Base-by-base conservation (phyloP, 257 asterid species). In the Nicotiana paniculata region DNA sequence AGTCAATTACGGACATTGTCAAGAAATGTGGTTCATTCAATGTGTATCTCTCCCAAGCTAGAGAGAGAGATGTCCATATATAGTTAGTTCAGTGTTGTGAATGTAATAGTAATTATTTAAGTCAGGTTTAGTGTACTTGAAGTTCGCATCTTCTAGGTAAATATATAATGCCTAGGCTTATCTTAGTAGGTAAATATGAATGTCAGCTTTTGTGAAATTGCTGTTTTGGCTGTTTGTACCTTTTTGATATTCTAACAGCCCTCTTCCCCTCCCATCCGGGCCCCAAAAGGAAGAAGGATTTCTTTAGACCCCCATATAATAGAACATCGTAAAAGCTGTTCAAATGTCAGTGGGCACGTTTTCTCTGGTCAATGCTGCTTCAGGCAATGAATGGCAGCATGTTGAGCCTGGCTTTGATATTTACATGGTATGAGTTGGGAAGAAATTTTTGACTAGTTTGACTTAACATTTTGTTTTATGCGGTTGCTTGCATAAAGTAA, bases 31-130 rank as follows among this genome's bases (percentile, higher is more conserved):
- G 79, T 75, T 75, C 28, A 21, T 75, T 51, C 63, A 28, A 51
- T 75, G 46, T 28, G 63, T 26, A 21, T 28, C 79, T 74, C 63
- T 75, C 63, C 80, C 4, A 24, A 15, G 63, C 53, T 74, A 74
- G 63, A 46, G 37, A 46, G 10, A 70, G 63, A 74, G 63, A 74
- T 74, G 62, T 9, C 26, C 79, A 74, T 74, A 26, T 74, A 37
- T 74, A 48, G 79, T 48, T 48, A 74, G 79, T 15, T 51, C 80
- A 75, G 80, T 48, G 63, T 75, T 75, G 79, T 75, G 46, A 51
- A 75, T 75, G 80, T 75, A 26, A 74, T 26, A 43, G 62, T 74
- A 51, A 74, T 26, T 48, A 35, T 48, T 46, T 16, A 46, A 54
- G 46, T 75, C 80, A 75, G 80, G 26, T 75, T 37, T 74, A 74